Evolutionary conservation across 495 filamentous ascomycete species (phyloP), one percentile per base, ranked within the genome.

Genomic region (Clavariopsis aquatica): DNA sequence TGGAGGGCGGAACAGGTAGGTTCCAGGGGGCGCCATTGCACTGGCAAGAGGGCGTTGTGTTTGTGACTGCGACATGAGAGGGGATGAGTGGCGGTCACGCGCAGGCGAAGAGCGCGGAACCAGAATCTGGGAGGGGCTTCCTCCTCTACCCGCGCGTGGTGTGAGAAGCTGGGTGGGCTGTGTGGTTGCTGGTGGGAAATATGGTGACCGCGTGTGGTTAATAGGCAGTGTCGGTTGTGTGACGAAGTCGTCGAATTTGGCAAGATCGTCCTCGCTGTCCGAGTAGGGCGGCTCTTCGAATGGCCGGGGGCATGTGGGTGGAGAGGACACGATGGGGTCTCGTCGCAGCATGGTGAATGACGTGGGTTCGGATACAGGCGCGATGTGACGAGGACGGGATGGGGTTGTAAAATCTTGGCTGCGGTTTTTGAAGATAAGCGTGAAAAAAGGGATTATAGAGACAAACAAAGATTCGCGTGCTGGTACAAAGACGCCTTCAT

Each of bases 21-120:
- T 95, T 13, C 92, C 92, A 45, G 86, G 84, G 19, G 92, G 92
- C 8, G 90, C 90, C 81, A 96, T 89, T n/a, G 56, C 20, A 24
- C 41, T 52, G 7, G 49, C 29, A 26, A 31, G 20, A 2, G 41
- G 62, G 19, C 41, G 56, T n/a, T 46, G 52, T 9, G 59, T 23
- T 36, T 60, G 62, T 19, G 60, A 47, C 38, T 47, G 49, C 27
- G 43, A 29, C 31, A 31, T 36, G 43, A 64, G 56, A 10, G 70
- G 62, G 12, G 38, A 43, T 17, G 64, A 52, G 15, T 58, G 20
- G 46, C 66, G 60, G 23, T 72, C 73, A 27, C 75, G 72, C 34
- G 78, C 74, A 34, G 83, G 82, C 45, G 83, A 82, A 22, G 80
- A 77, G 19, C 75, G 66, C 17, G 80, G 73, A 1, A 97, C 92